phyloP scores from a whole-genome alignment of 306 rosid genomes.

The Cucumis hystrix region DNA sequence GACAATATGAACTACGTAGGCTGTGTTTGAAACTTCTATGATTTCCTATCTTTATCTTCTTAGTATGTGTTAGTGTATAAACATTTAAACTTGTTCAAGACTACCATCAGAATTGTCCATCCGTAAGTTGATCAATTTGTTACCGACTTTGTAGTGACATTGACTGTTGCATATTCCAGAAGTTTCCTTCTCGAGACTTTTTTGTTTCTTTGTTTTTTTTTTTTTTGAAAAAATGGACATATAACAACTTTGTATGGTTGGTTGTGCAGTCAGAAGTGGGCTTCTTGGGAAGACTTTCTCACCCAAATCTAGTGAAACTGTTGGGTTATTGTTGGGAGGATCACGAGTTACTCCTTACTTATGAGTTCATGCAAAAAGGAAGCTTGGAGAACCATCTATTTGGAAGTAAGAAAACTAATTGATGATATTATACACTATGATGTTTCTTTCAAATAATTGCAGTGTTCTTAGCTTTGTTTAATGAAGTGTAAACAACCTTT shows the following conservation, averaged over 20 bases:
- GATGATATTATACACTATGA: not conserved
- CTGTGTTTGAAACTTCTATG: not conserved
- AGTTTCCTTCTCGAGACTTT: not conserved
- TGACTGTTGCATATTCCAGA: not conserved
- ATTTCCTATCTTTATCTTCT: not conserved
- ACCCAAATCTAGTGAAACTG: slow-evolving; percentile 83
- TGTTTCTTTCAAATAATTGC: not conserved
- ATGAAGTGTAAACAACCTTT: not conserved
- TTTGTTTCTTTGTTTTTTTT: no score
- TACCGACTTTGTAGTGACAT: not conserved
- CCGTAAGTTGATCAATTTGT: not conserved
- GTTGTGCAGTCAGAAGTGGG: slow-evolving; percentile 71
- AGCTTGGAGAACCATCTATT: slow-evolving; percentile 86
- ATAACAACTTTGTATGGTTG: not conserved
- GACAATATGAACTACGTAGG: not conserved
- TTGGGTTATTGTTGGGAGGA: slow-evolving; percentile 86
- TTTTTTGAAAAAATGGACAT: not conserved
- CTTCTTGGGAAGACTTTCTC: slow-evolving; percentile 83
- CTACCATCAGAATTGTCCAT: not conserved
- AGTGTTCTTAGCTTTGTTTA: not conserved
- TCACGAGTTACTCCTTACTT: slow-evolving; percentile 58
- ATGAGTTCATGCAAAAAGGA: slow-evolving; percentile 92
- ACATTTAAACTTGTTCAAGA: not conserved
- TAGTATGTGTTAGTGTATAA: not conserved
- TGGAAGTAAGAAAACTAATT: slow-evolving; percentile 55